Evolutionary conservation across 805 yeast genomes (phyloP), one percentile per base, ranked within the genome.

Genomic region (Monosporozyma solicola): DNA sequence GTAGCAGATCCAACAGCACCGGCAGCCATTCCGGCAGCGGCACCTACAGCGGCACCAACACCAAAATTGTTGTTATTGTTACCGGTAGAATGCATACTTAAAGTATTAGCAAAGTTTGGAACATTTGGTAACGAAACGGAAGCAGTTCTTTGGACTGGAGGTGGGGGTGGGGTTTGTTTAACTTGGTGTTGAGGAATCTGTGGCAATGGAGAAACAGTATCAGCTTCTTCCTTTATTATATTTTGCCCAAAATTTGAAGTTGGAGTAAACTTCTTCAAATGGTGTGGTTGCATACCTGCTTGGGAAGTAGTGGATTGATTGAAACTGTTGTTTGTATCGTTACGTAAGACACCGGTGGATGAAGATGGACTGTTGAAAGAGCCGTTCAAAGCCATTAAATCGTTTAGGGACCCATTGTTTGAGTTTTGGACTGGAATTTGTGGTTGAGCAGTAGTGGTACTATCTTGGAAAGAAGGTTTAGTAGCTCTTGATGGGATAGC

Each of bases 171-270:
- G 49, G 75, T 80, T 57, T 59, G 49, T 32, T 60, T 55, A 7
- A 22, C 22, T 47, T 32, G 47, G 6, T 44, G 27, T 39, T 56
- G 52, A 24, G 61, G 54, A 35, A 51, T 44, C 16, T 41, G 46
- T 44, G 59, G 59, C 49, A 55, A 55, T 46, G 69, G 66, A 6
- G 65, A 61, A 51, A 76, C 62, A 41, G 50, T 51, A 39, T 60
- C 60, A 35, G 64, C 61, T 57, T 68, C 67, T 51, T 68, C 70
- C 46, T 66, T 70, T 29, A 74, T 69, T 51, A 91, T 75, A 37
- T 78, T 77, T 70, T 86, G 96, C 33, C 98, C 98, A 74, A 91
- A 92, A 10, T 78, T 71, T 0, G 97, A 89, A 16, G 90, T 77
- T 37, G 97, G 97, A 51, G 80, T 85, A 70, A 91, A 92, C 46